phyloP scores from a whole-genome alignment of 2,329 filamentous ascomycete genomes.

The Pezicula neosporulosa region DNA sequence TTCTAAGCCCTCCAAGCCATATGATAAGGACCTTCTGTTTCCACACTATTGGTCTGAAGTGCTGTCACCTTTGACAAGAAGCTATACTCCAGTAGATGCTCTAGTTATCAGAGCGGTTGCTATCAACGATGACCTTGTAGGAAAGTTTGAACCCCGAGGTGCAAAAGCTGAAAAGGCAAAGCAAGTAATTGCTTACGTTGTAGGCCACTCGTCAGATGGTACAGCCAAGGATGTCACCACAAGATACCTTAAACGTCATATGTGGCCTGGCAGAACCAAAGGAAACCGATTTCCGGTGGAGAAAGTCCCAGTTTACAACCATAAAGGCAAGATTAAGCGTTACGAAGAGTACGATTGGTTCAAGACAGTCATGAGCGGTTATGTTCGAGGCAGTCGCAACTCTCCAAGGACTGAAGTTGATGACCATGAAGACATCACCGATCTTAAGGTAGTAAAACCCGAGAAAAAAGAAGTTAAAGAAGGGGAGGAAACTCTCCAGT shows the following conservation, averaged over 20 bases:
- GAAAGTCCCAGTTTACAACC: constrained; percentile 77
- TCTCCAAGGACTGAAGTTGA: constrained; percentile 67
- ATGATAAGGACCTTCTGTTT: constrained; percentile 74
- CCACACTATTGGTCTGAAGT: constrained; percentile 95
- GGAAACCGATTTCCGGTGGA: constrained; percentile 74
- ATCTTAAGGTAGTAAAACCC: constrained; percentile 68
- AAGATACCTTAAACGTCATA: constrained; percentile 78
- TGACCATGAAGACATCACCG: constrained; percentile 73
- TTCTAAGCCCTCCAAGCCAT: constrained; percentile 39
- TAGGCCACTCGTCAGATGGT: constrained; percentile 79
- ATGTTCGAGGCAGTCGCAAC: constrained; percentile 48
- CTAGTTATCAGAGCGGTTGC: constrained; percentile 64
- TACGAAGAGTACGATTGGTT: constrained; percentile 89
- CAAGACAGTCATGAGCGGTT: constrained; percentile 72
- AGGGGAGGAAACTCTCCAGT: constrained; percentile 79
- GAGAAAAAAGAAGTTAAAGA: constrained; percentile 72
- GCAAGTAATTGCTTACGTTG: constrained; percentile 85
- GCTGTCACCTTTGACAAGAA: constrained; percentile 76
- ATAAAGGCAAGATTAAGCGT: constrained; percentile 70
- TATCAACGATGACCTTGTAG: constrained; percentile 67
- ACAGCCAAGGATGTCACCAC: constrained; percentile 94
- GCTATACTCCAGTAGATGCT: constrained; percentile 75
- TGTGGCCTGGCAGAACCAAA: constrained; percentile 86
- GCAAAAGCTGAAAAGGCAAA: constrained; percentile 79
- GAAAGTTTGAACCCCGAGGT: constrained; percentile 79